Conservation (phyloP, 768 basidiomycete species). For the Suillus brevipes region DNA sequence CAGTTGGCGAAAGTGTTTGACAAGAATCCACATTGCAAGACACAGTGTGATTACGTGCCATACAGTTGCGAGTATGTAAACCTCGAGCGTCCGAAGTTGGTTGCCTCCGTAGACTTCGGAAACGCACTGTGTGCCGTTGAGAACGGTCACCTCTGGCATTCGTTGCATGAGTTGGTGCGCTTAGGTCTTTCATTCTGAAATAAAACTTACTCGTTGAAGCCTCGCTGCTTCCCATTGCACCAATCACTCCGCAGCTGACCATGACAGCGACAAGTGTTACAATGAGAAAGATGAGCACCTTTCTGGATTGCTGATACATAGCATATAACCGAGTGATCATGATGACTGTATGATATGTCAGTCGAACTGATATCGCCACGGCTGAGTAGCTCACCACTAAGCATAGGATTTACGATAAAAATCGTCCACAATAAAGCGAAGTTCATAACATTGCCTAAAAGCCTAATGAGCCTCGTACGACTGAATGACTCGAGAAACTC, state of each 20-base stretch:
- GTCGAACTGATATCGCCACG: background rate
- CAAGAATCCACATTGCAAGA: background rate
- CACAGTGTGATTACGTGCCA: background rate
- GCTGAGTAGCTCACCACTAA: background rate
- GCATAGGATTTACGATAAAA: background rate
- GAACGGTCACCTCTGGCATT: background rate
- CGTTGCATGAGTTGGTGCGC: background rate
- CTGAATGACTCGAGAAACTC: background rate
- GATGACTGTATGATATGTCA: background rate
- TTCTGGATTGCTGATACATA: background rate
- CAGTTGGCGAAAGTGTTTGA: background rate
- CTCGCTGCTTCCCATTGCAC: background rate
- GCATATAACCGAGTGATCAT: conserved; percentile 1
- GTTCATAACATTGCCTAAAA: background rate
- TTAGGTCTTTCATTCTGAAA: background rate
- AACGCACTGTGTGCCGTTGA: background rate
- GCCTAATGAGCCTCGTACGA: background rate
- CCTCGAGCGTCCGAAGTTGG: background rate
- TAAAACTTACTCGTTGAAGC: background rate
- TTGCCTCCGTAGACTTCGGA: background rate
- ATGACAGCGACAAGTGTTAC: too few species aligned
- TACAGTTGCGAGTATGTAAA: background rate
- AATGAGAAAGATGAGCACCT: background rate
- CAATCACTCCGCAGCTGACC: background rate
- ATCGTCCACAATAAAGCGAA: background rate